Percentiles rank a stretch among this genome's conserved stretches.
Evolutionary conservation across 331 rosid species (phyloP).

Genomic region (Arachis monticola): DNA sequence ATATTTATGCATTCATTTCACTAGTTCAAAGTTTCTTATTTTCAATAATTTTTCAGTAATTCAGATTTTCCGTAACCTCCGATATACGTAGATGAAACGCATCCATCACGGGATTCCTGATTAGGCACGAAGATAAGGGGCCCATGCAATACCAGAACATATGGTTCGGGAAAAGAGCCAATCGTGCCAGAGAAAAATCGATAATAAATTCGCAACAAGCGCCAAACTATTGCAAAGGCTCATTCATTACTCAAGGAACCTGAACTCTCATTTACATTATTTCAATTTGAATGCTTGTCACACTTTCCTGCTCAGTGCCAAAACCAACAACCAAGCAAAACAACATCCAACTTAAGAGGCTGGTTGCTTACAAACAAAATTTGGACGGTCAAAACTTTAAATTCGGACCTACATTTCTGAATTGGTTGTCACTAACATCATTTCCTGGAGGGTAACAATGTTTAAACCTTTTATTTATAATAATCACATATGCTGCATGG

Average conservation of each 20-base stretch:
- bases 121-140: neutral
- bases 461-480: neutral
- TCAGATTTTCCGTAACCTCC: neutral
- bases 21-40: neutral
- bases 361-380: neutral
- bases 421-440: neutral
- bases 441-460: neutral
- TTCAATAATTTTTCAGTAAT: neutral
- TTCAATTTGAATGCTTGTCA: neutral
- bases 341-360: constrained; percentile 2
- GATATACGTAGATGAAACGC: neutral
- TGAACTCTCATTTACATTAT: neutral
- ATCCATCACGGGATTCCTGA: neutral
- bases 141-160: neutral
- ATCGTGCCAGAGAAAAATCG: neutral
- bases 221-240: constrained; percentile 14
- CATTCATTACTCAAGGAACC: neutral
- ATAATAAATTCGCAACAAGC: neutral
- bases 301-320: constrained; percentile 9
- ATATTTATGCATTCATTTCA: neutral
- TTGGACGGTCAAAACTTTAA: neutral
- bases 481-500: neutral
- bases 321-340: constrained; percentile 4
- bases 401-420: neutral
- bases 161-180: constrained; percentile 1